A percentile compares a stretch with the other conserved stretches of the same genome.
Conservation (phyloP, 2,329 filamentous ascomycete genomes). For the Arachnomyces sp. region DNA sequence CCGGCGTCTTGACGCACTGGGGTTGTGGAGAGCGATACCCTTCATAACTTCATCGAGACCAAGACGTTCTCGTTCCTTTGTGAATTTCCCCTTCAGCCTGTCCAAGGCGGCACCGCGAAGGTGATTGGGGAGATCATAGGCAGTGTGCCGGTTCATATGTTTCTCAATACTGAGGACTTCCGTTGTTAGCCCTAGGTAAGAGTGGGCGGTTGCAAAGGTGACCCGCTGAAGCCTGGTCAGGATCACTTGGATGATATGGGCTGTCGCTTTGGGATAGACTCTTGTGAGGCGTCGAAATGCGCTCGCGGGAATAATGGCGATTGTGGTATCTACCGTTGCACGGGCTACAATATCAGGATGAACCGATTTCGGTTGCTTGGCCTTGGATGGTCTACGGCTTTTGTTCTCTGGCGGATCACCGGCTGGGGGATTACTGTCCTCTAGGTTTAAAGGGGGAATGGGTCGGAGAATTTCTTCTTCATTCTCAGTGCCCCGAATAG, state of each 20-base stretch:
- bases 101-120: constrained; percentile 75
- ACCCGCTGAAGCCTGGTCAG: constrained; percentile 89
- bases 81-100: constrained; percentile 88
- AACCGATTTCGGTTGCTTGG: constrained; percentile 57
- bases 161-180: constrained; percentile 91
- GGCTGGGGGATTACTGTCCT: constrained; percentile 14
- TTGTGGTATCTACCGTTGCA: constrained; percentile 92
- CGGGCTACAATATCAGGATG: constrained; percentile 97
- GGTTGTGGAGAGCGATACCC: constrained; percentile 91
- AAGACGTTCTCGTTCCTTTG: constrained; percentile 71
- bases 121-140: constrained; percentile 84
- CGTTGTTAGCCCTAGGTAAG: constrained; percentile 82
- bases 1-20: constrained; percentile 56
- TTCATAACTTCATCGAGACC: constrained; percentile 76
- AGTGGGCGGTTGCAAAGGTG: constrained; percentile 87
- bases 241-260: constrained; percentile 97
- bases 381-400: constrained; percentile 26
- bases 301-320: constrained; percentile 94
- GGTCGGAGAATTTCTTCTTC: constrained; percentile 42
- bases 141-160: constrained; percentile 87
- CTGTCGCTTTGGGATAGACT: constrained; percentile 90
- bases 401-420: constrained; percentile 20
- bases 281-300: constrained; percentile 88
- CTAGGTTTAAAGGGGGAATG: constrained; percentile 68
- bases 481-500: constrained; percentile 7